Evolutionary conservation across 2,329 filamentous ascomycete species (phyloP).

Genomic region (Fonsecaea multimorphosa): DNA sequence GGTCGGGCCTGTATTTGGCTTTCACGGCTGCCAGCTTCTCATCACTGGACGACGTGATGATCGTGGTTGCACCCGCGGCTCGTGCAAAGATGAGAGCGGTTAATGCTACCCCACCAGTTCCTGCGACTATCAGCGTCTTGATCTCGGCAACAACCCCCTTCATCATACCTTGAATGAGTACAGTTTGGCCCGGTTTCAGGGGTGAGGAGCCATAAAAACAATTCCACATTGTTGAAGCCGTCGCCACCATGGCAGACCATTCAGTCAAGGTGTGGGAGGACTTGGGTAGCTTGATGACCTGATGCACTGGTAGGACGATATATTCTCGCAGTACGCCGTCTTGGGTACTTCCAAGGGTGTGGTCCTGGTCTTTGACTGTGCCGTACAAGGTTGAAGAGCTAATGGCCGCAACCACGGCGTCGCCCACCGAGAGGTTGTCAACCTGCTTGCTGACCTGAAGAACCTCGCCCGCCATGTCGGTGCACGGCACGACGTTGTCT

Average conservation of each 20-base stretch:
- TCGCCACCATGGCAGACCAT: slow-evolving; percentile 51
- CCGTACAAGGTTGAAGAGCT: slow-evolving; percentile 51
- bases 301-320: slow-evolving; percentile 50
- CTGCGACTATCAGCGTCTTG: slow-evolving; percentile 37
- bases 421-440: slow-evolving; percentile 44
- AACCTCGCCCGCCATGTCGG: slow-evolving; percentile 53
- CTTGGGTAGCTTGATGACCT: slow-evolving; percentile 50
- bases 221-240: slow-evolving; percentile 58
- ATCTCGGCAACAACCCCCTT: slow-evolving; percentile 3
- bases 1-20: slow-evolving; percentile 50
- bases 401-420: slow-evolving; percentile 47
- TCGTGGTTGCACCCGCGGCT: slow-evolving; percentile 54
- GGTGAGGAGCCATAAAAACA: slow-evolving; percentile 53
- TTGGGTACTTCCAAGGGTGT: slow-evolving; percentile 41
- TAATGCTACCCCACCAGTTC: slow-evolving; percentile 57
- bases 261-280: slow-evolving; percentile 46
- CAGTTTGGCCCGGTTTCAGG: slow-evolving; percentile 50
- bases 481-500: slow-evolving; percentile 43
- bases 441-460: slow-evolving; percentile 44
- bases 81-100: slow-evolving; percentile 56
- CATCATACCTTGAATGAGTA: slow-evolving; percentile 44
- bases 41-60: slow-evolving; percentile 60
- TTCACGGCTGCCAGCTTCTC: slow-evolving; percentile 52
- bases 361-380: slow-evolving; percentile 38
- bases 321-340: slow-evolving; percentile 54